Percentiles rank a stretch among this genome's conserved stretches.
Evolutionary conservation across 352 stramenopile genomes (phyloP).

Genomic region (Globisporangium viniferum): DNA sequence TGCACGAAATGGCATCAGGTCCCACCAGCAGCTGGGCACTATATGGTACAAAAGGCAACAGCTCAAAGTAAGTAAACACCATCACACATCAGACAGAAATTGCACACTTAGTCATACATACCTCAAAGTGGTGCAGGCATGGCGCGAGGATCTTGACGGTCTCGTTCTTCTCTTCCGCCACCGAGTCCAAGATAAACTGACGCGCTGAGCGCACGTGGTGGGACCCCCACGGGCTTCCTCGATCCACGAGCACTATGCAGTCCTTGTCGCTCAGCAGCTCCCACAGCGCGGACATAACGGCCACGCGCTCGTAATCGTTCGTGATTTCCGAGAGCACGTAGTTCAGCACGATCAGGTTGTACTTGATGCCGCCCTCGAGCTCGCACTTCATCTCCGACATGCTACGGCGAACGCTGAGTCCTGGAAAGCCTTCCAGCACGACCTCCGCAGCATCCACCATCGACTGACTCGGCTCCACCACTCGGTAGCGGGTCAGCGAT

Average conservation of each 20-base stretch:
- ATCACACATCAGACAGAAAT: no score
- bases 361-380: slow-evolving; percentile 62
- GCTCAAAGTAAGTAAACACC: neutral
- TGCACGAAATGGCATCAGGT: slow-evolving; percentile 89
- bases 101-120: slow-evolving; percentile 14
- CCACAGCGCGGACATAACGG: slow-evolving; percentile 74
- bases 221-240: slow-evolving; percentile 78
- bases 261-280: slow-evolving; percentile 75
- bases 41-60: neutral
- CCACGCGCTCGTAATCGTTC: slow-evolving; percentile 80
- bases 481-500: slow-evolving; percentile 56
- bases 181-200: slow-evolving; percentile 79
- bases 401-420: slow-evolving; percentile 65
- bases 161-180: slow-evolving; percentile 33
- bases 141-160: slow-evolving; percentile 58
- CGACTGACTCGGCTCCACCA: slow-evolving; percentile 83
- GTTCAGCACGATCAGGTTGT: slow-evolving; percentile 71
- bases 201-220: slow-evolving; percentile 79
- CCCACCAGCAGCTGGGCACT: slow-evolving; percentile 65
- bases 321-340: slow-evolving; percentile 83
- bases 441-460: slow-evolving; percentile 80
- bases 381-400: slow-evolving; percentile 78
- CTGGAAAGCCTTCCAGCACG: slow-evolving; percentile 69
- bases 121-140: slow-evolving; percentile 72
- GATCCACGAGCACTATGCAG: slow-evolving; percentile 71